A percentile compares a stretch with the other conserved stretches of the same genome.
These are phyloP conservation scores for Boletellus sp. DNA, from an alignment of 768 basidiomycete genomes.

Conservation along the genomic window DNA sequence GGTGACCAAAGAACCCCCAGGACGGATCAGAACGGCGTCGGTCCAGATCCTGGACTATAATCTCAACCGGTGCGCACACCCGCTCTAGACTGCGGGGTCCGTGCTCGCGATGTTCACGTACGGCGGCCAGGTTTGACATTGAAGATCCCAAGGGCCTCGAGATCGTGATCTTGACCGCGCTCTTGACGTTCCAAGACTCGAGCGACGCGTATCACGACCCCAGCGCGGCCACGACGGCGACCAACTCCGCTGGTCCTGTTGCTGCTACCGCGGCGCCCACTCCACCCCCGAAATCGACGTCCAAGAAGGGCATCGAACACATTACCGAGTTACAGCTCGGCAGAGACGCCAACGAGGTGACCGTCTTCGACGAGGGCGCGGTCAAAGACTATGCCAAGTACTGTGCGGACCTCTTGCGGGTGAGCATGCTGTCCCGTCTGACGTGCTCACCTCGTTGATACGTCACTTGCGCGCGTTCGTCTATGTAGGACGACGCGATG, in stretches of 20 bases:
- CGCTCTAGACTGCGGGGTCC: not conserved
- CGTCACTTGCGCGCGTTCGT: not conserved
- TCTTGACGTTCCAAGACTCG: constrained; percentile 73
- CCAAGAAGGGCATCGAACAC: constrained; percentile 62
- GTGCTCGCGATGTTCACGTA: not conserved
- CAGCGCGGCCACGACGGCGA: constrained; percentile 16
- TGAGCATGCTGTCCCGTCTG: constrained; percentile 24
- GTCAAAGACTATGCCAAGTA: constrained; percentile 67
- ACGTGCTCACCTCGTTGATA: not conserved
- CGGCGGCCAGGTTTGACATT: constrained; percentile 60
- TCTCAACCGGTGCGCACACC: constrained; percentile 54
- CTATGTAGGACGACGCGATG: constrained; percentile 68
- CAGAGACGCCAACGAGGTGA: constrained; percentile 70
- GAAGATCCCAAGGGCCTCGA: constrained; percentile 83
- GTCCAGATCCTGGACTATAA: constrained; percentile 86
- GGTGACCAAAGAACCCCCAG: constrained; percentile 70
- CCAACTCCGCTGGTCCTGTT: not conserved
- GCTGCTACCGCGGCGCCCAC: constrained; percentile 28
- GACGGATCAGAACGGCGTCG: constrained; percentile 57
- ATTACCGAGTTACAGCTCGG: constrained; percentile 69
- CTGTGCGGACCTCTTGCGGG: constrained; percentile 60
- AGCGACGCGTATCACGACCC: constrained; percentile 52
- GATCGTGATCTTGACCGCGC: constrained; percentile 70
- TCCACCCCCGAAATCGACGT: constrained; percentile 58
- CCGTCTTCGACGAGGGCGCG: constrained; percentile 61